Evolutionary conservation across 441 rosid genomes (phyloP).

Genomic region (Lepidium campestre): DNA sequence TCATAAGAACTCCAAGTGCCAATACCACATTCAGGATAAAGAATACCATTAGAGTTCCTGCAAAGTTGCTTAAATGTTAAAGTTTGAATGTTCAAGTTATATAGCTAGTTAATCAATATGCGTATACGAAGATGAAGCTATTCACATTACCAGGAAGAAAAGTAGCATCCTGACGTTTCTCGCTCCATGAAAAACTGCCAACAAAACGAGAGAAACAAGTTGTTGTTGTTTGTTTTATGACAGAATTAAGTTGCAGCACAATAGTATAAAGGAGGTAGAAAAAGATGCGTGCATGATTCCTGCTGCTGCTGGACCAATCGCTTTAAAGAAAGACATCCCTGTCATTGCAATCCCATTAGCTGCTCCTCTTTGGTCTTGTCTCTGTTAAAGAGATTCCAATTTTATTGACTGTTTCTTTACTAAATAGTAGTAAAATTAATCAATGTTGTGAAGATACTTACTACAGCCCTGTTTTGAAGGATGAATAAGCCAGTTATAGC

Average conservation of each 20-base stretch:
- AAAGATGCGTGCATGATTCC: constrained; percentile 24
- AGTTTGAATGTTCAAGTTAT: neutral
- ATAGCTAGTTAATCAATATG: neutral
- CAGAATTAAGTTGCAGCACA: neutral
- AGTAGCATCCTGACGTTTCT: constrained; percentile 54
- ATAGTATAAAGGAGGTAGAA: neutral
- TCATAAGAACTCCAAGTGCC: constrained; percentile 43
- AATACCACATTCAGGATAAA: constrained; percentile 43
- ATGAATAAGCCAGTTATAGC: constrained; percentile 59
- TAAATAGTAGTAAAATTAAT: neutral
- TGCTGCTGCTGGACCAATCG: constrained; percentile 73
- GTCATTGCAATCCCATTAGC: constrained; percentile 80
- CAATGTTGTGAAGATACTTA: constrained; percentile 20
- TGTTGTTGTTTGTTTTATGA: neutral
- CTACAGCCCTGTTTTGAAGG: constrained; percentile 76
- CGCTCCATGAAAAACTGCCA: constrained; percentile 78
- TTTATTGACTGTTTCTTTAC: neutral
- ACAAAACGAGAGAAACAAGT: neutral
- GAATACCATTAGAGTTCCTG: constrained; percentile 65
- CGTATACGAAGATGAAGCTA: neutral
- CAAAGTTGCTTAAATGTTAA: neutral
- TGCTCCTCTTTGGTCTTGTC: constrained; percentile 73
- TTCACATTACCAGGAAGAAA: constrained; percentile 63
- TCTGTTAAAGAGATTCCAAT: constrained; percentile 31
- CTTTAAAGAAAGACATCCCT: constrained; percentile 70